phyloP scores from a whole-genome alignment of 306 rosid species.

The Fragaria nilgerrensis region DNA sequence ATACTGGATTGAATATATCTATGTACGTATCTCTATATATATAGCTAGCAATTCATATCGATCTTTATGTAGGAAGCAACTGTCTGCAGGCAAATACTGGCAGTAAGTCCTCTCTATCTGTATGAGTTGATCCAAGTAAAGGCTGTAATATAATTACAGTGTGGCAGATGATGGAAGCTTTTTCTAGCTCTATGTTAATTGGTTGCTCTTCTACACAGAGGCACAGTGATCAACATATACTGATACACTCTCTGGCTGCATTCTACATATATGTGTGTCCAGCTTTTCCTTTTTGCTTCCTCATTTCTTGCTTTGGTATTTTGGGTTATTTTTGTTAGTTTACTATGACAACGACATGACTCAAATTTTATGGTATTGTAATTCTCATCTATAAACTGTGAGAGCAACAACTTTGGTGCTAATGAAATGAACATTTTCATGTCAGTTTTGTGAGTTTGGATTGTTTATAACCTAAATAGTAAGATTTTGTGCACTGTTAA shows the following conservation, averaged over 20 bases:
- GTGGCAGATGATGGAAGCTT: neutral
- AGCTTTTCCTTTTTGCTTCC: constrained; percentile 43
- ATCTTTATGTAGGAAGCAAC: constrained; percentile 41
- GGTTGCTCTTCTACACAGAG: constrained; percentile 13
- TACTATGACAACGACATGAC: neutral
- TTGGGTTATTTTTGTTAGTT: constrained; percentile 23
- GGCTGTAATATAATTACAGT: neutral
- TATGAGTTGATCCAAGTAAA: constrained; percentile 9
- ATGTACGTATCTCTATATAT: neutral
- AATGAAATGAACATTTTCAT: neutral
- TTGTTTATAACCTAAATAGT: neutral
- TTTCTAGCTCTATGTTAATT: constrained; percentile 11
- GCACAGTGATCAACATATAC: neutral
- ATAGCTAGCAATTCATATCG: neutral
- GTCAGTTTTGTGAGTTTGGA: neutral
- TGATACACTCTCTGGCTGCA: neutral
- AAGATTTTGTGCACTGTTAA: neutral
- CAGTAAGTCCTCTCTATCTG: constrained; percentile 11
- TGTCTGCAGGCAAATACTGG: constrained; percentile 33
- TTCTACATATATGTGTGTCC: constrained; percentile 21
- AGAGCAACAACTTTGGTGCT: neutral
- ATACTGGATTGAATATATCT: neutral
- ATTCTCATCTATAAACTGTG: neutral
- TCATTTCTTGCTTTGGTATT: constrained; percentile 38
- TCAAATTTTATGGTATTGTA: neutral